A percentile compares a stretch with the other conserved stretches of the same genome.
Conservation (phyloP, 805 yeast genomes). For the Scheffersomyces stipitis region DNA sequence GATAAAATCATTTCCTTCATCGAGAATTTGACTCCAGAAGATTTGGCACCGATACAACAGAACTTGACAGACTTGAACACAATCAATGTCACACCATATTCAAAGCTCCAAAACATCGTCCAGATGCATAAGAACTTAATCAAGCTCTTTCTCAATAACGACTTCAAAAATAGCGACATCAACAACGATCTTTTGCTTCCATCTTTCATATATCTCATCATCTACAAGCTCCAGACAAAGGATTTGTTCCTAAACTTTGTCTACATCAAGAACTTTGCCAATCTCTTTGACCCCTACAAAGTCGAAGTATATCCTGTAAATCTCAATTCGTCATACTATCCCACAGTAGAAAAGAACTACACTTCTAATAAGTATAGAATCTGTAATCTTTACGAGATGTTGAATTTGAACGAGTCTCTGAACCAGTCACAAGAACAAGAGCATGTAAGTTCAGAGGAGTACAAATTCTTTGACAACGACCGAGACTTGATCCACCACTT, state of each 20-base stretch:
- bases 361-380: slow-evolving; percentile 12
- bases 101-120: slow-evolving; percentile 31
- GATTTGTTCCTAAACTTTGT: slow-evolving; percentile 37
- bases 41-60: slow-evolving; percentile 15
- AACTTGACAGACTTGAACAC: slow-evolving; percentile 17
- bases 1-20: slow-evolving; percentile 14
- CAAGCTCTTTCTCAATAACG: slow-evolving; percentile 10
- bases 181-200: slow-evolving; percentile 44
- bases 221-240: slow-evolving; percentile 21
- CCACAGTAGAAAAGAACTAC: slow-evolving; percentile 1
- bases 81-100: slow-evolving; percentile 27
- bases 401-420: slow-evolving; percentile 23
- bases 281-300: slow-evolving; percentile 31
- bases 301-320: slow-evolving; percentile 20
- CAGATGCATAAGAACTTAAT: slow-evolving; percentile 33
- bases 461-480: slow-evolving; percentile 31
- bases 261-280: slow-evolving; percentile 36
- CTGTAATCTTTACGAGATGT: slow-evolving; percentile 27
- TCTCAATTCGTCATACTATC: slow-evolving; percentile 19
- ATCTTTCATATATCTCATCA: slow-evolving; percentile 34
- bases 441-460: slow-evolving; percentile 4
- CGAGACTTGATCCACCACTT: slow-evolving; percentile 28
- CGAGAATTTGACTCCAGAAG: slow-evolving; percentile 14
- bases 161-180: slow-evolving; percentile 22
- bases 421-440: slow-evolving; percentile 7